These are phyloP conservation scores for Neurospora sp. DNA, from an alignment of 495 filamentous ascomycete species.

Conservation along the genomic window DNA sequence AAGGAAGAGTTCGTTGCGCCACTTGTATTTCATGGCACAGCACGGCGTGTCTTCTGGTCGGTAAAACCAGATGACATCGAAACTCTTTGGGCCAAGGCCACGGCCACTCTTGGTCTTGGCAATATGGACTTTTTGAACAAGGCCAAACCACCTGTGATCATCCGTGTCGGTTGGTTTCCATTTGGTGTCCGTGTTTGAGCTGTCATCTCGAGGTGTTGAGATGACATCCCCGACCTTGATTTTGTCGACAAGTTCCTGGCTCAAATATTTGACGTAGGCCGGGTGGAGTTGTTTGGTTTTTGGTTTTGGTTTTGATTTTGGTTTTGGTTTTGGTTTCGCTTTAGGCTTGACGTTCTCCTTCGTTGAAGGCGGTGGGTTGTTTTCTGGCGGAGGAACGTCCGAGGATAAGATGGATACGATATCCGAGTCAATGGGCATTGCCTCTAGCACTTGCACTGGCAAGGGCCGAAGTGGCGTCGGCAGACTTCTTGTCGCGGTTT, in stretches of 20 bases:
- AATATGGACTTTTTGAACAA: slow-evolving; percentile 47
- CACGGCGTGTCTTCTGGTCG: slow-evolving; percentile 57
- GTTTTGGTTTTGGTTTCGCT: neutral
- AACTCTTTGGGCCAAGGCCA: slow-evolving; percentile 16
- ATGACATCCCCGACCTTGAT: slow-evolving; percentile 32
- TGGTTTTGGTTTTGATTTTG: neutral
- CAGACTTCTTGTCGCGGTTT: neutral
- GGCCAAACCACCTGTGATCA: slow-evolving; percentile 51
- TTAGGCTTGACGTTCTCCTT: neutral
- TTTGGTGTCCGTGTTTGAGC: slow-evolving; percentile 28
- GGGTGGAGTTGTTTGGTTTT: neutral
- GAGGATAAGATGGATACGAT: neutral
- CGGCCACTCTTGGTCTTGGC: slow-evolving; percentile 5
- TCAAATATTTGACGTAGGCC: neutral
- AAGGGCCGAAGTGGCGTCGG: neutral
- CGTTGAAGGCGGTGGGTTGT: neutral
- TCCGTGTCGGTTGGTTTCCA: slow-evolving; percentile 44
- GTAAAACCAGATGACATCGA: slow-evolving; percentile 67
- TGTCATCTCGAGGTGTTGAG: slow-evolving; percentile 30
- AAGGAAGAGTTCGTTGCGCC: slow-evolving; percentile 61
- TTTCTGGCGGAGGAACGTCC: neutral
- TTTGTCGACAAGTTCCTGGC: slow-evolving; percentile 1
- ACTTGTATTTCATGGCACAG: slow-evolving; percentile 52
- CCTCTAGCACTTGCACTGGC: neutral
- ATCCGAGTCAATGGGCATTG: neutral